Evolutionary conservation across 345 rosid species (phyloP).

Genomic region (Lepidium didymum): DNA sequence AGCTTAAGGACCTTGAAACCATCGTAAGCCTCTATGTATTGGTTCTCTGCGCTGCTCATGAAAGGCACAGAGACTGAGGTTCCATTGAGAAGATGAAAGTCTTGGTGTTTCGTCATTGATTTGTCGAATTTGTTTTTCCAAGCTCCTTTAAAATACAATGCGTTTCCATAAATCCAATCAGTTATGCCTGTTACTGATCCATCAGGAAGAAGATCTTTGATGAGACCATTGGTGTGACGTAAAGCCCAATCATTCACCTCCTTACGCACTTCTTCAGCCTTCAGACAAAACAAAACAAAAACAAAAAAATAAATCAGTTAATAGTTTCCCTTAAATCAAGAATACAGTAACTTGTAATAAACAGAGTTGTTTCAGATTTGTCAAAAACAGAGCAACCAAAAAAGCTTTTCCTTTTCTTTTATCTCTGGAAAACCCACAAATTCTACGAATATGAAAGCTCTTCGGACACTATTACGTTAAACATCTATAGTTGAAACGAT

Average conservation of each 20-base stretch:
- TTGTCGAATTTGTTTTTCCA: not conserved
- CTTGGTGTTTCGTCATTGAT: not conserved
- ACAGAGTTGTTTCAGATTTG: no score
- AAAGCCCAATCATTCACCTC: slow-evolving; percentile 1
- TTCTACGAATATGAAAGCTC: no score
- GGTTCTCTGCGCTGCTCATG: not conserved
- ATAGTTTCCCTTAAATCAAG: no score
- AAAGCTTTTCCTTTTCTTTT: no score
- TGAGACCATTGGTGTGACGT: slow-evolving; percentile 7
- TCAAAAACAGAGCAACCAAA: no score
- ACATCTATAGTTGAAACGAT: no score
- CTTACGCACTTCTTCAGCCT: not conserved
- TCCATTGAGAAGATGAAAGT: slow-evolving; percentile 2
- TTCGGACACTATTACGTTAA: no score
- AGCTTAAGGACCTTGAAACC: slow-evolving; percentile 14
- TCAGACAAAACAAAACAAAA: not conserved
- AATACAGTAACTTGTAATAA: no score
- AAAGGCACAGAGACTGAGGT: not conserved
- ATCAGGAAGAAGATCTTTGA: not conserved
- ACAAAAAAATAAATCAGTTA: not conserved
- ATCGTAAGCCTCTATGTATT: not conserved
- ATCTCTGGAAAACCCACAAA: no score
- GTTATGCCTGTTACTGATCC: not conserved
- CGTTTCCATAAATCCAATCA: not conserved
- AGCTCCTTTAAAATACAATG: slow-evolving; percentile 11